phyloP scores from a whole-genome alignment of 164 flowering plant genomes.

The Piper longum region DNA sequence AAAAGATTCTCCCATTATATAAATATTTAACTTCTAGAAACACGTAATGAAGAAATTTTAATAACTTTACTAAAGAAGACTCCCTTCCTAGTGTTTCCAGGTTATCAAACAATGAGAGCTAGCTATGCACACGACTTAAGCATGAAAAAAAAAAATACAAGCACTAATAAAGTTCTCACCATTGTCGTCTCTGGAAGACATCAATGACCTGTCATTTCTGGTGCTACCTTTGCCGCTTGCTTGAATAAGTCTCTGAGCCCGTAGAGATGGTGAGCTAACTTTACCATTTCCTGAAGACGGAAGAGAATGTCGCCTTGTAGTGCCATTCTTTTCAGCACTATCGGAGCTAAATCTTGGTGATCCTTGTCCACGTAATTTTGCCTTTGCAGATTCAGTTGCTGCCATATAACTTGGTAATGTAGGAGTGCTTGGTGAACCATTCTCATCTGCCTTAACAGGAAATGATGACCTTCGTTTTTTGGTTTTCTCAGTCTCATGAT shows the following conservation, averaged over 20 bases:
- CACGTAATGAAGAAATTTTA: too few relatives aligned
- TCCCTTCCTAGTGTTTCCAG: too few relatives aligned
- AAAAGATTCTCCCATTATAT: too few relatives aligned
- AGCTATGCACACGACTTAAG: too few relatives aligned
- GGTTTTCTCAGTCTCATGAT: slow-evolving; percentile 35
- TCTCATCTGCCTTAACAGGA: slow-evolving; percentile 65
- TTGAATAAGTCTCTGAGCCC: slow-evolving; percentile 30
- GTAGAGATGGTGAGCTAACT: slow-evolving; percentile 37
- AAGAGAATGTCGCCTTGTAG: slow-evolving; percentile 51
- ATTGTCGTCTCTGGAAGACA: slow-evolving; percentile 51
- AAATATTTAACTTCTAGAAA: too few relatives aligned
- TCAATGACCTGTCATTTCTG: slow-evolving; percentile 30
- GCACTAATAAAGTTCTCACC: slow-evolving; percentile 19
- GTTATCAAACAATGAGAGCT: too few relatives aligned
- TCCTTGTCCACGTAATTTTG: slow-evolving; percentile 53
- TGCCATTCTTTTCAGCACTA: slow-evolving; percentile 31
- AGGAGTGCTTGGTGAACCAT: slow-evolving; percentile 45
- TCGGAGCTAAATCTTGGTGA: slow-evolving; percentile 41
- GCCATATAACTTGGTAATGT: slow-evolving; percentile 87
- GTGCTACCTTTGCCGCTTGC: slow-evolving; percentile 25
- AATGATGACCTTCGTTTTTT: slow-evolving; percentile 35
- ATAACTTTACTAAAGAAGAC: too few relatives aligned
- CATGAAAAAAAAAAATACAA: too few relatives aligned
- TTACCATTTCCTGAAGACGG: slow-evolving; percentile 48
- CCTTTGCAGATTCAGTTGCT: slow-evolving; percentile 75